phyloP scores from a whole-genome alignment of 805 yeast genomes.

The Cyberlindnera meyerae region DNA sequence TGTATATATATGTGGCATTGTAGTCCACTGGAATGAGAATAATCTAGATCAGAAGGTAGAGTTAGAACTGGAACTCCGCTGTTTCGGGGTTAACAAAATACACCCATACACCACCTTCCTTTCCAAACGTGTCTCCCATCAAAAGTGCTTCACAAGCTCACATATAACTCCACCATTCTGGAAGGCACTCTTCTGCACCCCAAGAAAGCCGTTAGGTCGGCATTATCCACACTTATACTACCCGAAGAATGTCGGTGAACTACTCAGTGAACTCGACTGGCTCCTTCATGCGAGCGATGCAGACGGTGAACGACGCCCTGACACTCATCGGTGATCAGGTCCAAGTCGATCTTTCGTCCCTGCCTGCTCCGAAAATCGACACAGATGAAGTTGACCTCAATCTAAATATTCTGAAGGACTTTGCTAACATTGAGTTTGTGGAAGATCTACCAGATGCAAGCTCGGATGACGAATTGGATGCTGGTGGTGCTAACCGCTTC shows the following conservation, averaged over 20 bases:
- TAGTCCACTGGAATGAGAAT: no score
- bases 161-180: no score
- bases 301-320: conserved; percentile 53
- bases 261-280: conserved; percentile 61
- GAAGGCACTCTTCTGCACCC: no score
- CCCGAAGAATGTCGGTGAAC: conserved; percentile 36
- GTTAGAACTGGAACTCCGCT: no score
- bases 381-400: conserved; percentile 35
- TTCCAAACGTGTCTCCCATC: no score
- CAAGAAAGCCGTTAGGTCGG: no score
- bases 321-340: conserved; percentile 24
- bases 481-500: conserved; percentile 7
- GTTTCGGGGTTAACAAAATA: no score
- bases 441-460: conserved; percentile 17
- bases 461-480: conserved; percentile 11
- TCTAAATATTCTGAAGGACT: conserved; percentile 29
- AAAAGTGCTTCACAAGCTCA: no score
- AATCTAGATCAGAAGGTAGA: no score
- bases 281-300: conserved; percentile 78
- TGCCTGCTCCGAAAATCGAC: conserved; percentile 36
- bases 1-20: no score
- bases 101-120: no score
- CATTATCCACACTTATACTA: no score
- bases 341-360: conserved; percentile 6
- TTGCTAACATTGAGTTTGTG: conserved; percentile 27